Conservation (phyloP, 768 basidiomycete species). For the Cubamyces sp. region DNA sequence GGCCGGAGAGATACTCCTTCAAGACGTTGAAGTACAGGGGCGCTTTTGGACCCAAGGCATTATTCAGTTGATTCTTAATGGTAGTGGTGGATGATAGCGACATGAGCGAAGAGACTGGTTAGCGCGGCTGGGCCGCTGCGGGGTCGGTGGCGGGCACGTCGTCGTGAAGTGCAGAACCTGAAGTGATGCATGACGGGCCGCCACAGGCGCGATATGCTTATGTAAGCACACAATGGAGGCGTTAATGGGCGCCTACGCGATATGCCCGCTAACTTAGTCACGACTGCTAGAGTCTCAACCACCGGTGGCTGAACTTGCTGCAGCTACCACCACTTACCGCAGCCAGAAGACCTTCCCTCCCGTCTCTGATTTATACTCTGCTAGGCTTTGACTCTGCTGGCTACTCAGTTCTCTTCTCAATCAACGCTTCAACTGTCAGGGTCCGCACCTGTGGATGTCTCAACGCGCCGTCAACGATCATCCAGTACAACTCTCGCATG, state of each 20-base stretch:
- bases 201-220: slow-evolving; percentile 1
- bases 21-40: slow-evolving; percentile 63
- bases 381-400: neutral
- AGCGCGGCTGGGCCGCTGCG: neutral
- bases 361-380: slow-evolving; percentile 2
- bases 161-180: neutral
- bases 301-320: slow-evolving; percentile 6
- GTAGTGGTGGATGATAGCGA: slow-evolving; percentile 76
- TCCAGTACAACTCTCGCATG: neutral
- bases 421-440: neutral
- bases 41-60: slow-evolving; percentile 64
- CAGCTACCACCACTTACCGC: slow-evolving; percentile 14
- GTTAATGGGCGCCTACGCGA: slow-evolving; percentile 7
- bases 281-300: neutral
- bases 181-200: neutral
- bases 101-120: slow-evolving; percentile 44
- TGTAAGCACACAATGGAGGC: neutral
- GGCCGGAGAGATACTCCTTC: slow-evolving; percentile 68
- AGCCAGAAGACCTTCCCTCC: slow-evolving; percentile 1
- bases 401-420: neutral
- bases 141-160: neutral
- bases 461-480: neutral
- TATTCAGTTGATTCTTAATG: slow-evolving; percentile 68
- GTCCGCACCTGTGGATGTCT: slow-evolving; percentile 2
- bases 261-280: neutral